These are phyloP conservation scores for Thalassiosira ordinaria DNA, from an alignment of 352 stramenopile genomes.

Conservation along the genomic window DNA sequence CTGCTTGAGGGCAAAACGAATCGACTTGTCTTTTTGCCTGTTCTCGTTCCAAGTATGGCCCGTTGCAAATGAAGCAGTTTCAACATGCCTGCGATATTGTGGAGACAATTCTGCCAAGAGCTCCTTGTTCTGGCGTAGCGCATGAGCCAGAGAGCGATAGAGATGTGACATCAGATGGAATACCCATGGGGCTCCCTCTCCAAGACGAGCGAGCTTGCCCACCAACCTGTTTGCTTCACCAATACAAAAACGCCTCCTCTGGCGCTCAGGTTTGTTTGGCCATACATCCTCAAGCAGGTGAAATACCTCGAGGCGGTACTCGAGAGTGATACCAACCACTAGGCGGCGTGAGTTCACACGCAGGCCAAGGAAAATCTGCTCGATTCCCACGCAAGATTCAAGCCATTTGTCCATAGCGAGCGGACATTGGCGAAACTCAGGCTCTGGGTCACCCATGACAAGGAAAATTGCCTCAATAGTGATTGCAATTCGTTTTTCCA, in stretches of 20 bases:
- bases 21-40: too few relatives aligned
- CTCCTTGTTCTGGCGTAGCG: not conserved
- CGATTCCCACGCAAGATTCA: not conserved
- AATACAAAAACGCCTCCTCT: not conserved
- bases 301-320: slow-evolving; percentile 21
- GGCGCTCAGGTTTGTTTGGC: not conserved
- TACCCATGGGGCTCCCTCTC: not conserved
- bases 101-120: too few relatives aligned
- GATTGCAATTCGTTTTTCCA: slow-evolving; percentile 6
- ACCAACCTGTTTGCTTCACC: not conserved
- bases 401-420: slow-evolving; percentile 49
- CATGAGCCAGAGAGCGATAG: not conserved
- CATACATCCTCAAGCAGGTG: not conserved
- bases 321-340: slow-evolving; percentile 18
- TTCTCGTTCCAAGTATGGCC: too few relatives aligned
- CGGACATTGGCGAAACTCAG: not conserved
- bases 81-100: too few relatives aligned
- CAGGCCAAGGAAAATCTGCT: slow-evolving; percentile 21
- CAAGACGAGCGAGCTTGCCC: not conserved
- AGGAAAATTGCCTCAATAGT: slow-evolving; percentile 47
- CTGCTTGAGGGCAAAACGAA: too few relatives aligned
- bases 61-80: too few relatives aligned
- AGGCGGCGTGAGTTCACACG: slow-evolving; percentile 5
- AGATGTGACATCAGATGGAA: slow-evolving; percentile 17
- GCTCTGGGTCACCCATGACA: slow-evolving; percentile 30